Evolutionary conservation across 345 rosid genomes (phyloP).

Genomic region (Tarenaya hassleriana): DNA sequence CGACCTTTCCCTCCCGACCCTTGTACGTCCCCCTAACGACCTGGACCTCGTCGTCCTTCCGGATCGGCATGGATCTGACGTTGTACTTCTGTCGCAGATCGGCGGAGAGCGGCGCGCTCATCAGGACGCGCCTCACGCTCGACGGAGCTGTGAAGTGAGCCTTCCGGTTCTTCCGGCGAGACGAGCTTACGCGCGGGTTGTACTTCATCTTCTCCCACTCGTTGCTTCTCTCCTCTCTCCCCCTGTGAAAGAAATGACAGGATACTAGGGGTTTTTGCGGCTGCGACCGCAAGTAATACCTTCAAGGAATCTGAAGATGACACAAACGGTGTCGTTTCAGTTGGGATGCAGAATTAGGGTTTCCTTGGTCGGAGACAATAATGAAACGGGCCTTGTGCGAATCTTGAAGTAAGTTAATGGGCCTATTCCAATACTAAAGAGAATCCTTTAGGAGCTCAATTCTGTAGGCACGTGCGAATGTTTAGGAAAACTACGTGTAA

Average conservation of each 20-base stretch:
- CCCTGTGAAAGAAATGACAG: neutral
- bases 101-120: slow-evolving; percentile 63
- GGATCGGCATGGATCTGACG: slow-evolving; percentile 72
- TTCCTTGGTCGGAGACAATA: too few species aligned
- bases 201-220: slow-evolving; percentile 53
- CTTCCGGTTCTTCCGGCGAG: slow-evolving; percentile 78
- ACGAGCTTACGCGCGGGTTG: slow-evolving; percentile 64
- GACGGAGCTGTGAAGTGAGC: slow-evolving; percentile 73
- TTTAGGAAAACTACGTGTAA: too few species aligned
- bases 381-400: too few species aligned
- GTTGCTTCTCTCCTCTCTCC: neutral
- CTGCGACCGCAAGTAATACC: too few species aligned
- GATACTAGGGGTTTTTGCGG: slow-evolving; percentile 19
- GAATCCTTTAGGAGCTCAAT: too few species aligned
- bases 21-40: slow-evolving; percentile 75
- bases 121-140: slow-evolving; percentile 59
- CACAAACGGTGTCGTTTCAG: too few species aligned
- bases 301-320: too few species aligned
- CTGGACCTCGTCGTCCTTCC: slow-evolving; percentile 82
- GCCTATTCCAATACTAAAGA: too few species aligned
- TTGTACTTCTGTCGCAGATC: slow-evolving; percentile 77
- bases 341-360: too few species aligned
- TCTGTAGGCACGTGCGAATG: too few species aligned
- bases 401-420: too few species aligned
- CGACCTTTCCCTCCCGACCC: slow-evolving; percentile 78